Percentiles rank a stretch among this genome's conserved stretches.
Conservation (phyloP, 2,329 filamentous ascomycete genomes). For the Penicillium sclerotigenum region DNA sequence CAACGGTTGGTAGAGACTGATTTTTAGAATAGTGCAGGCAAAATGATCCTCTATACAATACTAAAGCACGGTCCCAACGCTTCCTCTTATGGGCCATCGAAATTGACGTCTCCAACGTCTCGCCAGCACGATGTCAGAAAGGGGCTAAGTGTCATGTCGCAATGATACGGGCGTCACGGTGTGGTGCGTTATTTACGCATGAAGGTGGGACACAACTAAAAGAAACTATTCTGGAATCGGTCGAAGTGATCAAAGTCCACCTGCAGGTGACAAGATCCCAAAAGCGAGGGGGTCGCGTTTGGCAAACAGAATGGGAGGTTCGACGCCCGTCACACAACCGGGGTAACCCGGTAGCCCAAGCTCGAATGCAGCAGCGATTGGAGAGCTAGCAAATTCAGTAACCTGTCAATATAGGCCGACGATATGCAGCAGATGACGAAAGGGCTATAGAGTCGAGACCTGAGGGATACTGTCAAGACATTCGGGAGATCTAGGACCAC, state of each 20-base stretch:
- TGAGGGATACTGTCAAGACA: slow-evolving; percentile 1
- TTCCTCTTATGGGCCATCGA: slow-evolving; percentile 1
- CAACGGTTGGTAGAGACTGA: background rate
- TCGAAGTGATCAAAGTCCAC: slow-evolving; percentile 5
- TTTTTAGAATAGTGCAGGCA: background rate
- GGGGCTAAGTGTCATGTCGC: slow-evolving; percentile 9
- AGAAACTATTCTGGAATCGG: slow-evolving; percentile 4
- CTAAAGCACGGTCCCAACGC: background rate
- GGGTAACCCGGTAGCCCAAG: slow-evolving; percentile 16
- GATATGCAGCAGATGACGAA: slow-evolving; percentile 3
- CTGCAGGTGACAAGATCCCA: slow-evolving; percentile 12
- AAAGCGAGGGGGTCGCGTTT: slow-evolving; percentile 3
- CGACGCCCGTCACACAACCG: slow-evolving; percentile 18
- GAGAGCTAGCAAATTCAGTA: background rate
- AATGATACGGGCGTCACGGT: background rate
- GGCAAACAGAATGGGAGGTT: slow-evolving; percentile 10
- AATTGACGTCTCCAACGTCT: slow-evolving; percentile 2
- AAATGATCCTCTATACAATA: background rate
- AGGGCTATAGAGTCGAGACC: slow-evolving; percentile 4
- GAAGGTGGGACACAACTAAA: background rate
- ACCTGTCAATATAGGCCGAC: slow-evolving; percentile 4
- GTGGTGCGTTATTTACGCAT: slow-evolving; percentile 5
- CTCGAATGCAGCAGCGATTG: slow-evolving; percentile 14
- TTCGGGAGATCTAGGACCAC: background rate
- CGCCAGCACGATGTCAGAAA: background rate